A percentile compares a stretch with the other conserved stretches of the same genome.
These are phyloP conservation scores for Eruca vesicaria DNA, from an alignment of 441 rosid species.

Conservation along the genomic window DNA sequence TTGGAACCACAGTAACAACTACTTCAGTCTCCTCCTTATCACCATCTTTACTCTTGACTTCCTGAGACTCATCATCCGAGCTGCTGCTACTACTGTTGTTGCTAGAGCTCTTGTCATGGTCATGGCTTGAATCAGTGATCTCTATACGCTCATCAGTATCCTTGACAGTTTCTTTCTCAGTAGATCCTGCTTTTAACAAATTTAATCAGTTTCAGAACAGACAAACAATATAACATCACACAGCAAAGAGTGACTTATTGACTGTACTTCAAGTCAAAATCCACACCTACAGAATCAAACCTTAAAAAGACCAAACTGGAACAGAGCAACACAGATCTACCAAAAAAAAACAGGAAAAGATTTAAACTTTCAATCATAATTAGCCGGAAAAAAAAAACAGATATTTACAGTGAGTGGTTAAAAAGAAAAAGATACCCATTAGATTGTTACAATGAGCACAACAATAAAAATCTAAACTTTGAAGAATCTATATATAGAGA, in stretches of 20 bases:
- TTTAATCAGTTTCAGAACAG: slow-evolving; percentile 3
- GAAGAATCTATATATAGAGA: slow-evolving; percentile 8
- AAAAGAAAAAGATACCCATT: slow-evolving; percentile 19
- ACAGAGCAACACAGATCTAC: slow-evolving; percentile 6
- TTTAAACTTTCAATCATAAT: background rate
- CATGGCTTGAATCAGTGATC: slow-evolving; percentile 36
- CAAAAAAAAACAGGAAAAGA: background rate
- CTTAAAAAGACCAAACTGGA: background rate
- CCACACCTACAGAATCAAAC: slow-evolving; percentile 3
- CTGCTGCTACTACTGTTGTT: slow-evolving; percentile 32
- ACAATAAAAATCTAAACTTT: slow-evolving; percentile 26
- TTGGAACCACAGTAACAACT: slow-evolving; percentile 28
- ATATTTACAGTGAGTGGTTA: background rate
- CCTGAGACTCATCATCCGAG: slow-evolving; percentile 55
- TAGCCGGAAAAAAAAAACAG: background rate
- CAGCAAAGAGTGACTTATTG: background rate
- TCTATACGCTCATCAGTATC: slow-evolving; percentile 39
- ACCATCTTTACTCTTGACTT: slow-evolving; percentile 33
- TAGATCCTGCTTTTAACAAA: slow-evolving; percentile 11
- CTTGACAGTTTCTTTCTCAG: slow-evolving; percentile 27
- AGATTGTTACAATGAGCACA: background rate
- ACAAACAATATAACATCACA: background rate
- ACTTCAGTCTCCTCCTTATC: slow-evolving; percentile 30
- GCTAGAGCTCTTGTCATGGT: slow-evolving; percentile 43
- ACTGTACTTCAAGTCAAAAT: slow-evolving; percentile 16